Base-by-base conservation (phyloP, 1,284 basidiomycete genomes). In the Fomitopsis schrenkii region DNA sequence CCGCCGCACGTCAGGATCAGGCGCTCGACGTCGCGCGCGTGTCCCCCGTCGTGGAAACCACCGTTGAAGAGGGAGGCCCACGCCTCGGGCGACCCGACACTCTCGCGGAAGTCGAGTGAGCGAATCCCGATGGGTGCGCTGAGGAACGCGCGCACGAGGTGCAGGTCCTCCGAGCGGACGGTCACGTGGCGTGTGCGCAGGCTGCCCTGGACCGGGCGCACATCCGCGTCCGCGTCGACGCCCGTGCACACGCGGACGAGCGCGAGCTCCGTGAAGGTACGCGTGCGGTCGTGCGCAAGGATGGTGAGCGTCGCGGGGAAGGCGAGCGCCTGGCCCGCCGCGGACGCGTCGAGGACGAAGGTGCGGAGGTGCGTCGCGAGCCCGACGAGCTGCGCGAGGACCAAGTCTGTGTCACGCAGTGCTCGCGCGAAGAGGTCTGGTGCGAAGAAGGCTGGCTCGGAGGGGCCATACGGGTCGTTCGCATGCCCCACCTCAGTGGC, bases 341-440 rank as follows among this genome's bases (percentile, higher is more conserved):
- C 33, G 42, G 44, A 46, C 42, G 57, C 57, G 45, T 58, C 57
- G 44, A 58, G 42, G 57, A 58, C 41, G 57, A 58, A 58, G 33
- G 45, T 38, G n/a, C 19, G 12, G 17, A 58, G 35, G 35, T 48
- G 9, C n/a, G 28, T 17, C 8, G 28, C 10, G 9, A 15, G 41
- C 19, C 2, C 19, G 28, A 57, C 2, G 17, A 57, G 38, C 28
- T 57, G 36, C 19, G 9, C 14, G 55, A 57, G 36, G 40, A 8
- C 4, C n/a, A 14, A 28, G 41, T 57, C 55, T 3, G 33, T 2
- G n/a, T 57, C 41, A 6, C n/a, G 12, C 14, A 57, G 8, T 12
- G 30, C 5, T 1, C 12, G 45, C 10, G 22, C 19, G 26, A 26
- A 28, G 19, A 46, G 7, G 4, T 19, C 44, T 7, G 44, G n/a